Conservation (phyloP, 768 basidiomycete species). For the Termitomyces sp. region DNA sequence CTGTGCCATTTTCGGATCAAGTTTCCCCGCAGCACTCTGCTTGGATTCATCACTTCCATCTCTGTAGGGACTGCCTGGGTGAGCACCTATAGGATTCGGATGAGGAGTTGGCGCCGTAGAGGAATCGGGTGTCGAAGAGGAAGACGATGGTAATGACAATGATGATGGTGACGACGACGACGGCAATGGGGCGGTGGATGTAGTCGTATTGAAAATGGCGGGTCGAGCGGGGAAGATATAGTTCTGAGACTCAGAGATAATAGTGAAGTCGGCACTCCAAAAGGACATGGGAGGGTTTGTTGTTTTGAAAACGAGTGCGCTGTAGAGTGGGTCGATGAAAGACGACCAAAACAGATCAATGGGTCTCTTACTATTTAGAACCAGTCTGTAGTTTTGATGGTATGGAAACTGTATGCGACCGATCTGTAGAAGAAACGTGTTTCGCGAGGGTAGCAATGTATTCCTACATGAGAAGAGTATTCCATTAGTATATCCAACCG, state of each 20-base stretch:
- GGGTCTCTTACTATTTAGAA: constrained; percentile 23
- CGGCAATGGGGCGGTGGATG: background rate
- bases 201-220: constrained; percentile 8
- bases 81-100: constrained; percentile 10
- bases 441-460: constrained; percentile 38
- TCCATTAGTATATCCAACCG: background rate
- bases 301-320: constrained; percentile 29
- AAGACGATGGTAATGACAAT: background rate
- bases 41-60: constrained; percentile 6
- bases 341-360: background rate
- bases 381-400: constrained; percentile 24
- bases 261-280: constrained; percentile 49
- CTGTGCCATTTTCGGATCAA: constrained; percentile 31
- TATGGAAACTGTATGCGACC: constrained; percentile 25
- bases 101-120: background rate
- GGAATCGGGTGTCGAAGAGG: constrained; percentile 1
- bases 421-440: constrained; percentile 30
- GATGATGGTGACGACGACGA: background rate
- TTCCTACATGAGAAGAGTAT: constrained; percentile 23
- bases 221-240: constrained; percentile 17
- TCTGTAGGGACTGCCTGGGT: constrained; percentile 8
- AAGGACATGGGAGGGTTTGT: constrained; percentile 24
- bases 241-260: constrained; percentile 19
- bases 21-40: constrained; percentile 17
- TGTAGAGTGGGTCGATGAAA: constrained; percentile 8